Evolutionary conservation across 2,329 filamentous ascomycete species (phyloP).

Genomic region (Myriangium duriaei): DNA sequence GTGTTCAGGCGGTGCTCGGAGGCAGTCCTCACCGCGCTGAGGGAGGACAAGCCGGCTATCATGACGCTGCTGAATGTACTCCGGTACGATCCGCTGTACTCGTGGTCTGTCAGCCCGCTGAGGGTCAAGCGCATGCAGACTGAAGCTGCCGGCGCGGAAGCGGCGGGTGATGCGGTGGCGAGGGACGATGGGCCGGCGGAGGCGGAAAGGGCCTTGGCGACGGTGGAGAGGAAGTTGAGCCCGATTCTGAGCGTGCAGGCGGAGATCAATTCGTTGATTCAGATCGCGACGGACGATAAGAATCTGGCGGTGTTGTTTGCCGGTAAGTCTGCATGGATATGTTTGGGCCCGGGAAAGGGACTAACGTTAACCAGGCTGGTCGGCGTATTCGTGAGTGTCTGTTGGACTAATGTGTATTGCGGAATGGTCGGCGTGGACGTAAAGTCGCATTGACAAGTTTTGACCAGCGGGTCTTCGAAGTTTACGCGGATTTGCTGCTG

Average conservation of each 20-base stretch:
- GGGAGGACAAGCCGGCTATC: slow-evolving; percentile 92
- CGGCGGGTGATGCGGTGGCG: slow-evolving; percentile 23
- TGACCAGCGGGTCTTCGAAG: no score
- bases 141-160: slow-evolving; percentile 41
- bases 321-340: slow-evolving; percentile 24
- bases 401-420: no score
- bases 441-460: no score
- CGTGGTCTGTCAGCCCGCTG: slow-evolving; percentile 74
- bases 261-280: slow-evolving; percentile 93
- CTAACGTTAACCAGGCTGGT: background rate
- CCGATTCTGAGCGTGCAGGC: slow-evolving; percentile 90
- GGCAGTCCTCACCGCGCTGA: slow-evolving; percentile 85
- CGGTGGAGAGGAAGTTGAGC: slow-evolving; percentile 90
- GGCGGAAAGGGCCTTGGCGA: slow-evolving; percentile 79
- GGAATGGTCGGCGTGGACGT: no score
- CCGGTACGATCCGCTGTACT: slow-evolving; percentile 94
- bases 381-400: no score
- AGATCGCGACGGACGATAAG: slow-evolving; percentile 83
- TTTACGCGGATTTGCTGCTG: no score
- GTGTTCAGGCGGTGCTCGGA: slow-evolving; percentile 97
- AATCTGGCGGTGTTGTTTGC: slow-evolving; percentile 80
- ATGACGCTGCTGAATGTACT: slow-evolving; percentile 98
- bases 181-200: slow-evolving; percentile 53
- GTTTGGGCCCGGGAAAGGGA: background rate
- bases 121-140: slow-evolving; percentile 56